Conservation (phyloP, 176 grass and related monocot species). For the Phragmites australis region DNA sequence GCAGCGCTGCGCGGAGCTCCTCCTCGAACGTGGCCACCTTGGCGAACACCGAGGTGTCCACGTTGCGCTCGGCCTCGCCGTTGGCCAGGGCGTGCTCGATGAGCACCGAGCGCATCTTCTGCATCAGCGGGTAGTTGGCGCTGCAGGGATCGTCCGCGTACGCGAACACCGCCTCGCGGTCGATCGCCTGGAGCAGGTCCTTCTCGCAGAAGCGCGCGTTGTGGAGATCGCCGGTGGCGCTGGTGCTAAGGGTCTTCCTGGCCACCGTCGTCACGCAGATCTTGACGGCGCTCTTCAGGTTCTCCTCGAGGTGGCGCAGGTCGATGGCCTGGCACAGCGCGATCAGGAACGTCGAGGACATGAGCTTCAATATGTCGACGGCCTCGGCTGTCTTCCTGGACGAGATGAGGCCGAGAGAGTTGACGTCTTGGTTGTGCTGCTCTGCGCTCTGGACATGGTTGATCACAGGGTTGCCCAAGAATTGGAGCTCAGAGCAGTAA, state of each 20-base stretch:
- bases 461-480: slow-evolving; percentile 83
- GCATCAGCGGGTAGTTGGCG: slow-evolving; percentile 62
- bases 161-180: slow-evolving; percentile 66
- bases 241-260: slow-evolving; percentile 58
- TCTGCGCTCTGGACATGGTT: slow-evolving; percentile 96
- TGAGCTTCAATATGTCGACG: slow-evolving; percentile 83
- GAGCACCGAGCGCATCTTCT: slow-evolving; percentile 70
- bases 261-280: slow-evolving; percentile 51
- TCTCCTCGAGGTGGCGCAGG: slow-evolving; percentile 81
- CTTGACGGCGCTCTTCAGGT: slow-evolving; percentile 63
- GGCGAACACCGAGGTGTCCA: slow-evolving; percentile 69
- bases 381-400: slow-evolving; percentile 85
- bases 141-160: slow-evolving; percentile 80
- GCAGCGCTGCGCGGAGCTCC: slow-evolving; percentile 55
- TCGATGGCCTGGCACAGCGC: slow-evolving; percentile 78
- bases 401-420: slow-evolving; percentile 90
- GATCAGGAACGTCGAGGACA: slow-evolving; percentile 85
- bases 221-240: slow-evolving; percentile 51
- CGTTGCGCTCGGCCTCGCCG: slow-evolving; percentile 52
- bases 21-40: slow-evolving; percentile 60
- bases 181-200: slow-evolving; percentile 60
- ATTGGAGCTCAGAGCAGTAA: slow-evolving; percentile 95
- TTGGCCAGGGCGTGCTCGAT: slow-evolving; percentile 66
- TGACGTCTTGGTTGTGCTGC: slow-evolving; percentile 94
- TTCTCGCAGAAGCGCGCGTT: slow-evolving; percentile 68